Evolutionary conservation across 352 stramenopile genomes (phyloP).

Genomic region (Globisporangium camurandrum): DNA sequence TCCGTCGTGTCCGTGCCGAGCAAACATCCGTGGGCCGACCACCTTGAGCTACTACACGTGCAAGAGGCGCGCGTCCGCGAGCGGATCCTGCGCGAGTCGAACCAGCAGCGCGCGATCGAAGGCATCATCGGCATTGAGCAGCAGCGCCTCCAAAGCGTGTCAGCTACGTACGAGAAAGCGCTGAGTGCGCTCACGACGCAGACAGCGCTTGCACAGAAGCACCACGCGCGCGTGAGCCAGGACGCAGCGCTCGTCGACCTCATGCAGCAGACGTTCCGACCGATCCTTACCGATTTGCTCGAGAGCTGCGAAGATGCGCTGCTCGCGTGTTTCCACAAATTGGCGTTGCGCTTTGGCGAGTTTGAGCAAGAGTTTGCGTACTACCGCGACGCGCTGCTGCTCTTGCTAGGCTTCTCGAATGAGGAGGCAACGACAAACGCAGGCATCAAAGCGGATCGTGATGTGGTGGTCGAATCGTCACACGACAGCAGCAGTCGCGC

Average conservation of each 20-base stretch:
- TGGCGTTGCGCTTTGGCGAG: conserved; percentile 57
- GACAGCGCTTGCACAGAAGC: conserved; percentile 34
- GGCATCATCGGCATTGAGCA: conserved; percentile 69
- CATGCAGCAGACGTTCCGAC: conserved; percentile 64
- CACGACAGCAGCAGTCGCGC: conserved; percentile 16
- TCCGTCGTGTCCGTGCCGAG: conserved; percentile 3
- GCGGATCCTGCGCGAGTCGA: conserved; percentile 40
- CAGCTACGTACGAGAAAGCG: conserved; percentile 48
- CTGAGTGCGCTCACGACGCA: conserved; percentile 44
- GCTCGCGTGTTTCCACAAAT: conserved; percentile 49
- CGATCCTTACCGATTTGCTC: conserved; percentile 55
- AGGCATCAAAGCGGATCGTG: conserved; percentile 15
- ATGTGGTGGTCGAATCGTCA: too few relatives aligned
- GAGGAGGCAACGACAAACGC: conserved; percentile 9
- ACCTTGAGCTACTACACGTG: conserved; percentile 40
- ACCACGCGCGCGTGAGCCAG: conserved; percentile 47
- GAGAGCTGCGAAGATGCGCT: conserved; percentile 66
- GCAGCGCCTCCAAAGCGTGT: conserved; percentile 47
- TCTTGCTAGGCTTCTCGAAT: conserved; percentile 21
- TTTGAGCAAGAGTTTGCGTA: conserved; percentile 78
- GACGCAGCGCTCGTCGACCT: conserved; percentile 53
- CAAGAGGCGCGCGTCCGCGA: conserved; percentile 50
- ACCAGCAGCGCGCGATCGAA: conserved; percentile 52
- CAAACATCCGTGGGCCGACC: conserved; percentile 39
- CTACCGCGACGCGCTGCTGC: conserved; percentile 54